Evolutionary conservation across 2,329 filamentous ascomycete genomes (phyloP).

Genomic region (Colletotrichum costaricense): DNA sequence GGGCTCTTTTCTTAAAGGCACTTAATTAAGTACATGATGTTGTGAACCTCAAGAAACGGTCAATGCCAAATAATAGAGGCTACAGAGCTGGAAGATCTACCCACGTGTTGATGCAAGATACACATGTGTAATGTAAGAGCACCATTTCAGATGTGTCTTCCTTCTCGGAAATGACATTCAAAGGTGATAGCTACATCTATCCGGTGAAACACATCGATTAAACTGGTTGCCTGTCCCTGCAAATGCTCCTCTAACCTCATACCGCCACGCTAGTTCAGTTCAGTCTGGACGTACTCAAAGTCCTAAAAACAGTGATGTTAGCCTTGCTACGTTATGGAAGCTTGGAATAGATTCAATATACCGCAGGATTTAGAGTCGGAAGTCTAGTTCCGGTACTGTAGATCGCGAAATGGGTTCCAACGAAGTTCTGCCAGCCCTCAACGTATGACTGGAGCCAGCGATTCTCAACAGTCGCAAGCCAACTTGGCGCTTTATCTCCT

Average conservation of each 20-base stretch:
- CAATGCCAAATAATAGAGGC: too few relatives aligned
- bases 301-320: constrained; percentile 16
- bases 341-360: background rate
- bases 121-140: too few relatives aligned
- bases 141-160: too few relatives aligned
- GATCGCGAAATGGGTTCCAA: constrained; percentile 35
- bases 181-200: background rate
- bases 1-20: too few relatives aligned
- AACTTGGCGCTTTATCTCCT: constrained; percentile 11
- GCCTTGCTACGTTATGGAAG: accelerated
- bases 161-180: background rate
- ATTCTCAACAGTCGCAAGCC: constrained; percentile 32
- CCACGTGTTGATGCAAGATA: too few relatives aligned
- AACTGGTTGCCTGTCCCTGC: background rate
- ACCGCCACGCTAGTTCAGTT: background rate
- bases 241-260: background rate
- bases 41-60: too few relatives aligned
- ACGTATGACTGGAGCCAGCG: constrained; percentile 30
- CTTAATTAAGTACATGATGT: too few relatives aligned
- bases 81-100: too few relatives aligned
- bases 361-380: constrained; percentile 27
- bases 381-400: constrained; percentile 30
- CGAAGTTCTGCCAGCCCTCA: constrained; percentile 36
- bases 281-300: constrained; percentile 34
- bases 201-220: background rate